Evolutionary conservation across 306 rosid genomes (phyloP), one percentile per base, ranked within the genome.

Genomic region (Cucurbita pepo): DNA sequence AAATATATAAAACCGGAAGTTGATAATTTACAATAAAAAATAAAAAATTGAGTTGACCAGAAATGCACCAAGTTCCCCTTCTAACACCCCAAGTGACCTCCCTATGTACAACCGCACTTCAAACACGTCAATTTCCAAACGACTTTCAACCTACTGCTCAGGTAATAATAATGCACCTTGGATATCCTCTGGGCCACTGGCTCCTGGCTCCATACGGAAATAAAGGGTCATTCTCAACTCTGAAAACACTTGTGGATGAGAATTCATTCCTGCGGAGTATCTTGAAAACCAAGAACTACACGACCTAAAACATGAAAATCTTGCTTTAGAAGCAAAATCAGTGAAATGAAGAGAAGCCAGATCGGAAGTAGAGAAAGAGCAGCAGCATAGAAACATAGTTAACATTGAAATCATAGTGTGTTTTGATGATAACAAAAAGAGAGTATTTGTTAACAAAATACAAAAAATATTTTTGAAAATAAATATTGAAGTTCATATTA

Each of bases 21-120:
- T 60, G 10, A 60, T 60, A 60, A 7, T 60, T 60, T 60, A 60
- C 67, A 60, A 15, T 63, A 63, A 63, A 16, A 64, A 64, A 64
- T 64, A 64, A 64, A 41, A 43, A 43, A 10, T 18, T 40, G 50
- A n/a, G 71, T 43, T 8, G 14, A 18, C 52, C n/a, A 10, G 53
- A 65, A 43, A 65, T 43, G 71, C 71, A 65, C 71, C n/a, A 65
- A 65, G 50, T 44, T 65, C 18, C 54, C 52, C 70, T 63, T 40
- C 70, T 19, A 40, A 12, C 37, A 64, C 43, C 43, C 71, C 18
- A 22, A n/a, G 34, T 13, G 16, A 65, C 38, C 54, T 44, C 52
- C 10, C 37, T 44, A 65, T 65, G 16, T 65, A 67, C 73, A 30
- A 67, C 13, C 13, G 41, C 73, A 14, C 55, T 67, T 67, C 51